These are phyloP conservation scores for Magnolia changhungtana DNA, from an alignment of 164 flowering plant species.

Conservation along the genomic window DNA sequence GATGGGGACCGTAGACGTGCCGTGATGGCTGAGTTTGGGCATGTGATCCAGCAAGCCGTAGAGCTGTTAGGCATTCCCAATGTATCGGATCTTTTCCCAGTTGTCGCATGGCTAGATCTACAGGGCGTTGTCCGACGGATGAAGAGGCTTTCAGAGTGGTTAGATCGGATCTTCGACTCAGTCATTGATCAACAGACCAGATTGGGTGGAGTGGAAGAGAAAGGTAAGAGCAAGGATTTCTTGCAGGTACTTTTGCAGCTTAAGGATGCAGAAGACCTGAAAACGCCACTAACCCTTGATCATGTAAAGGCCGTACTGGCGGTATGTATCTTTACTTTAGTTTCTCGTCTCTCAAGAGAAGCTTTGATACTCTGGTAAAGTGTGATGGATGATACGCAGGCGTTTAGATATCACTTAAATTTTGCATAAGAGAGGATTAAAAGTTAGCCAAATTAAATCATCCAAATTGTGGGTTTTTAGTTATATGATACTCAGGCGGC, in stretches of 20 bases:
- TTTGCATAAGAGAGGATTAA: too few relatives aligned
- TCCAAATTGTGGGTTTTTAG: too few relatives aligned
- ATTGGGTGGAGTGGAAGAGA: not conserved
- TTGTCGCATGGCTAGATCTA: slow-evolving; percentile 37
- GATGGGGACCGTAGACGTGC: slow-evolving; percentile 26
- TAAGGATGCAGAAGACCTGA: slow-evolving; percentile 30
- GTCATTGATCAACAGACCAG: slow-evolving; percentile 25
- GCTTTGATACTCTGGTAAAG: too few relatives aligned
- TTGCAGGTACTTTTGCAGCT: slow-evolving; percentile 35
- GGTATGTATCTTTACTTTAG: slow-evolving; percentile 18
- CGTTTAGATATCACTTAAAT: too few relatives aligned
- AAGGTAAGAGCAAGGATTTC: slow-evolving; percentile 19
- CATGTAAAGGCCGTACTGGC: slow-evolving; percentile 37
- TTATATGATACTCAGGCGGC: too few relatives aligned
- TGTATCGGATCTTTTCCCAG: slow-evolving; percentile 45
- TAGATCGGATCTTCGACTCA: slow-evolving; percentile 33
- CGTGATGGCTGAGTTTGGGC: slow-evolving; percentile 33
- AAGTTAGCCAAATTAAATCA: too few relatives aligned
- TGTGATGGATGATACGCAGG: too few relatives aligned
- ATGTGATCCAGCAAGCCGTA: slow-evolving; percentile 24
- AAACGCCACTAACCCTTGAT: slow-evolving; percentile 29
- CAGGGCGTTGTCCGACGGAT: slow-evolving; percentile 37
- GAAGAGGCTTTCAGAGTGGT: slow-evolving; percentile 7
- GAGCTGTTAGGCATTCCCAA: slow-evolving; percentile 35
- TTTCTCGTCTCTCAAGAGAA: not conserved